Evolutionary conservation across 2,329 filamentous ascomycete species (phyloP), one percentile per base, ranked within the genome.

Genomic region (Aureobasidium sp.): DNA sequence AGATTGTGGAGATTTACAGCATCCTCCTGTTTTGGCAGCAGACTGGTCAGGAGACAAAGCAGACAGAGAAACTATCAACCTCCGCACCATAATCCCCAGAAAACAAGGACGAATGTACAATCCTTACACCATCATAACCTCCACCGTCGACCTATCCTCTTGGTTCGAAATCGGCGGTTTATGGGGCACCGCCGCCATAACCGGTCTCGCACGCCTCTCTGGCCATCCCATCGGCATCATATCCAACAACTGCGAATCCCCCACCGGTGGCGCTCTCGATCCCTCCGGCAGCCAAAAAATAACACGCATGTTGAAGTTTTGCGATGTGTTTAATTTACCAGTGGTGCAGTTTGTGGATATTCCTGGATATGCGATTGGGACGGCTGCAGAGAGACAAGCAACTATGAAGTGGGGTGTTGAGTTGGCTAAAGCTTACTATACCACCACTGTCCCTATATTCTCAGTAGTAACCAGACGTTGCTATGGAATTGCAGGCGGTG

Each of bases 381-480:
- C 84, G 0, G 77, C 82, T 0, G 84, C 85, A 2, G 85, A 87
- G 69, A 76, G 83, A 15, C 81, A 78, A 5, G 84, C 83, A 13
- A 86, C 84, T 0, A 87, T 87, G 85, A 77, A 83, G 55, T 84
- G 84, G 74, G 85, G 85, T 0, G 77, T 87, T 3, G 79, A 83
- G 49, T 77, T 87, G 1, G 83, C 81, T 5, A 82, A 82, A 61
- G 78, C 84, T 0, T 87, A 87, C 68, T 86, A 82, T 69, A 80
- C 80, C 25, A 86, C 83, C 0, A 86, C 83, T 0, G 81, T 80
- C 58, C 83, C 85, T 0, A 78, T 88, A 3, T 87, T 87, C 72
- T 83, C 76, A 60, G 82, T 87, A n/a, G 77, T 87, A 4, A 81
- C 83, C 0, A 76, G 85, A 6, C 79, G 83, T 50, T 81, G 79